phyloP scores from a whole-genome alignment of 1,139 yeast genomes.

The Candida mesenterica region DNA sequence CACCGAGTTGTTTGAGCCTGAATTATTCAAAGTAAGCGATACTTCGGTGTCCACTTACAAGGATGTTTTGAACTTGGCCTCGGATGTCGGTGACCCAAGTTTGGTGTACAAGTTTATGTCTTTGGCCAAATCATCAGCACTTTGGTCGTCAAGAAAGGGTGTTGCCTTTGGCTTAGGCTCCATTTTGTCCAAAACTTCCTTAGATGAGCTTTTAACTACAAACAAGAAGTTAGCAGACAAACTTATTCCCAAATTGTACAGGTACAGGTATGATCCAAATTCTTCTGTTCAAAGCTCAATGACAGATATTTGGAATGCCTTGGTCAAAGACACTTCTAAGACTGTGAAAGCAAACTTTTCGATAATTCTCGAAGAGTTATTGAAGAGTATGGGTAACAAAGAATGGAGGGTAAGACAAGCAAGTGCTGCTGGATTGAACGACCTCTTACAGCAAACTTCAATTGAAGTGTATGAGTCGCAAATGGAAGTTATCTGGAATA shows the following conservation, averaged over 20 bases:
- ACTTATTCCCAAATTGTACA: constrained; percentile 76
- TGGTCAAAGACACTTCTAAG: constrained; percentile 60
- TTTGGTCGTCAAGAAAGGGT: constrained; percentile 93
- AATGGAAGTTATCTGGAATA: constrained; percentile 75
- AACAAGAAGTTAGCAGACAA: constrained; percentile 55
- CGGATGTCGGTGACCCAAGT: constrained; percentile 94
- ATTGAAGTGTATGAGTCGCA: constrained; percentile 51
- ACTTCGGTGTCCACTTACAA: constrained; percentile 88
- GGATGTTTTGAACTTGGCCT: constrained; percentile 79
- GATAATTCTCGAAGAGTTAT: constrained; percentile 61
- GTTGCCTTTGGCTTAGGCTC: constrained; percentile 92
- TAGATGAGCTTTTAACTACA: constrained; percentile 59
- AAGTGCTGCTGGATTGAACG: constrained; percentile 70
- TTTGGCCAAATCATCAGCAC: constrained; percentile 78
- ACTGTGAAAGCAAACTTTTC: constrained; percentile 55
- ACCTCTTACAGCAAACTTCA: constrained; percentile 62
- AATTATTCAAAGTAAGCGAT: constrained; percentile 73
- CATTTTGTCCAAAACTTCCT: constrained; percentile 72
- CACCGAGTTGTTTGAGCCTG: constrained; percentile 83
- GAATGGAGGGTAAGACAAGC: constrained; percentile 97
- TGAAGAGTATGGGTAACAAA: constrained; percentile 69
- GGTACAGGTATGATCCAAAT: constrained; percentile 86
- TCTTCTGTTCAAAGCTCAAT: constrained; percentile 73
- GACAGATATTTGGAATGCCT: constrained; percentile 83
- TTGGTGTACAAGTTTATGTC: constrained; percentile 94